Evolutionary conservation across 257 asterid species (phyloP), one percentile per base, ranked within the genome.

Genomic region (Misopates orontium): DNA sequence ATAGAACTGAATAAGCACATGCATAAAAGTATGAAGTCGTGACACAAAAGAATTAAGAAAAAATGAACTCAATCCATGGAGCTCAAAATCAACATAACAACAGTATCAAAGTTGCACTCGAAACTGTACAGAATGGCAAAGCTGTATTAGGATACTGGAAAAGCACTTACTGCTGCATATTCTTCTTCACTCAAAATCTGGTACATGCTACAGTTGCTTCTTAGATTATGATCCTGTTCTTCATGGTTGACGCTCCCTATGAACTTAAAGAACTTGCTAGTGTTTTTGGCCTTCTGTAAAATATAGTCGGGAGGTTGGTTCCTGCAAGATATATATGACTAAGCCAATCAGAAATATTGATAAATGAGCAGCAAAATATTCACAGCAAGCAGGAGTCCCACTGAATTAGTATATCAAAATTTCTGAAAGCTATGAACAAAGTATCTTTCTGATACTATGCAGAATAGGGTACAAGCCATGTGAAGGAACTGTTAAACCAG

Each of bases 241-340:
- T 85, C 96, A 57, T 80, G 85, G 75, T 73, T 82, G 78, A 86
- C 67, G 77, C 86, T 88, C 79, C 97, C 97, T 28, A 77, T 74
- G 71, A 81, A 82, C 77, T 94, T 90, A 78, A 94, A 94, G 78
- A 94, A 94, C 87, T 88, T 94, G 88, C 82, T 75, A 51, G 98
- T 83, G 67, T 85, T 88, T 83, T 90, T 88, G 70, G 98, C 95
- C 70, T 86, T 87, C 80, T 82, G 71, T 44, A 94, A 83, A 71
- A 94, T 73, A 78, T 87, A 78, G 78, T 94, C 99, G 62, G 99
- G 99, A 73, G 97, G 98, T 74, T 88, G 95, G 25, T 87, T 90
- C 85, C 99, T 94, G 67, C 77, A 79, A 77, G 68, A 67, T 54
- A 64, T 44, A 73, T 44, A 66, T 72, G 67, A 74, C 68, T 67